Conservation (phyloP, 192 early-diverging fungal genomes). For the Thamnidium elegans region DNA sequence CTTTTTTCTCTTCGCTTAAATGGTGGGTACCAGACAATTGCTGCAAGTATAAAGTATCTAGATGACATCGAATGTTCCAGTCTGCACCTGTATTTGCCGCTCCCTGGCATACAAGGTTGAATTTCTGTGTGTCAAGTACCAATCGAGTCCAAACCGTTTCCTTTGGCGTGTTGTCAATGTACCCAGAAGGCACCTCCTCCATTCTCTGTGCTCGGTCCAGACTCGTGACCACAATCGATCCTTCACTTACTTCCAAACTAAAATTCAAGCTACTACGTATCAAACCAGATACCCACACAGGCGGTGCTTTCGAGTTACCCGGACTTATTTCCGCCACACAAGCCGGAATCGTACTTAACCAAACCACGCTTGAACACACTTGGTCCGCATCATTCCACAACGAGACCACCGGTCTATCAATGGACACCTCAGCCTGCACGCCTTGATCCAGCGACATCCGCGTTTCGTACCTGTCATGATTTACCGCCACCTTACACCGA, state of each 20-base stretch:
- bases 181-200: background rate
- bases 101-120: background rate
- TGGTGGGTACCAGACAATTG: too few species aligned
- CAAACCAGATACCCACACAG: background rate
- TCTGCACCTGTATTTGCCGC: background rate
- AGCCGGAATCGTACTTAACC: background rate
- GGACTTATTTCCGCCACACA: too few species aligned
- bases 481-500: background rate
- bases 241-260: constrained; percentile 6
- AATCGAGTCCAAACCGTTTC: background rate
- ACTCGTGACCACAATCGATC: background rate
- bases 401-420: background rate
- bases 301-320: too few species aligned
- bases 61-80: background rate
- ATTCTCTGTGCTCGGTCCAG: background rate
- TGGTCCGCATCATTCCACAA: background rate
- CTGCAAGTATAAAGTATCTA: background rate
- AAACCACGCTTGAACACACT: background rate
- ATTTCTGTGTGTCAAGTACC: background rate
- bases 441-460: background rate
- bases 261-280: background rate
- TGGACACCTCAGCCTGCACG: background rate
- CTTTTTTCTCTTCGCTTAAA: background rate
- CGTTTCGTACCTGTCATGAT: background rate
- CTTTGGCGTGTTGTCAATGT: background rate